Evolutionary conservation across 768 basidiomycete genomes (phyloP).

Genomic region (Amanita subjunquillea): DNA sequence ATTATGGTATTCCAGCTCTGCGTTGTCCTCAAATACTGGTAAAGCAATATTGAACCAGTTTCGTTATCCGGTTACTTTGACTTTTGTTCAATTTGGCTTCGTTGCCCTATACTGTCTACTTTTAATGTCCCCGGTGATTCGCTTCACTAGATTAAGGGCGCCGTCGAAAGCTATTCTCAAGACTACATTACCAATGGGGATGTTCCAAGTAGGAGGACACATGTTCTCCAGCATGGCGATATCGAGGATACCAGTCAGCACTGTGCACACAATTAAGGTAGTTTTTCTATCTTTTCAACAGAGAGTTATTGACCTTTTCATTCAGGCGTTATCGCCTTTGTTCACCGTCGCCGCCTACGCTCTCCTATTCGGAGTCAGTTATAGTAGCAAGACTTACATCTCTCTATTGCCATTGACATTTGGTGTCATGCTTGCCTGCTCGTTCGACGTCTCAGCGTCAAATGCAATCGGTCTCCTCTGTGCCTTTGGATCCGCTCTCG

Average conservation of each 20-base stretch:
- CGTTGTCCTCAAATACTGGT: constrained; percentile 92
- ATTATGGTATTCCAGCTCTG: constrained; percentile 91
- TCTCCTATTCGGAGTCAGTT: constrained; percentile 85
- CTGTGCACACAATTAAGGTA: constrained; percentile 99
- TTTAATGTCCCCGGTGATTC: constrained; percentile 67
- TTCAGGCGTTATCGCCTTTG: constrained; percentile 87
- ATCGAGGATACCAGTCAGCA: constrained; percentile 91
- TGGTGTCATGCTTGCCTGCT: constrained; percentile 96
- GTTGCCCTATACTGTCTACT: constrained; percentile 80
- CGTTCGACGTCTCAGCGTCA: constrained; percentile 84
- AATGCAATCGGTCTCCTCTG: constrained; percentile 83
- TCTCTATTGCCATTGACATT: constrained; percentile 91
- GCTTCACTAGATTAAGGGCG: constrained; percentile 53
- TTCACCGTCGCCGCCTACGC: constrained; percentile 98
- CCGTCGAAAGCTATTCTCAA: constrained; percentile 67
- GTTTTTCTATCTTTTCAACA: constrained; percentile 11
- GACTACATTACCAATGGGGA: constrained; percentile 88
- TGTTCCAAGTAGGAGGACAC: constrained; percentile 96
- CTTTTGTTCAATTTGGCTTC: constrained; percentile 96
- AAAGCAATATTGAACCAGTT: constrained; percentile 92
- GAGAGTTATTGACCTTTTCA: not conserved
- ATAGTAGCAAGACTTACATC: constrained; percentile 83
- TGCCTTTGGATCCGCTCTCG: constrained; percentile 92
- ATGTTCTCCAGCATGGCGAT: constrained; percentile 98
- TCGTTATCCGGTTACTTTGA: constrained; percentile 91